Conservation (phyloP, 2,329 filamentous ascomycete species). For the Xylaria hypoxylon region DNA sequence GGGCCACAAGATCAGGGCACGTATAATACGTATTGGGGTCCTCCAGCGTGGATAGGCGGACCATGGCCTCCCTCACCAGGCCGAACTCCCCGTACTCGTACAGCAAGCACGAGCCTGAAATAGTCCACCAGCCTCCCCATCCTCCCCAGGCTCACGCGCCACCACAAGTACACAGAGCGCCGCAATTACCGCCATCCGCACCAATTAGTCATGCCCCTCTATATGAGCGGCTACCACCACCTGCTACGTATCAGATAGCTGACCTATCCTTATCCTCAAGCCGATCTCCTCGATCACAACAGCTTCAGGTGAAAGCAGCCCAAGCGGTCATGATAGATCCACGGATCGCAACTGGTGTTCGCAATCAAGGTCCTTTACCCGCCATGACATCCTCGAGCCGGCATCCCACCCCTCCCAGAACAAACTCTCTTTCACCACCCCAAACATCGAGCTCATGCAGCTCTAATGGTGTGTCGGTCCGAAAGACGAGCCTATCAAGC, state of each 20-base stretch:
- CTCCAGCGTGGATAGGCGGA: constrained; percentile 51
- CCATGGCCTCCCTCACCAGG: constrained; percentile 56
- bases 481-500: constrained; percentile 62
- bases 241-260: constrained; percentile 46
- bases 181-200: constrained; percentile 31
- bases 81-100: constrained; percentile 52
- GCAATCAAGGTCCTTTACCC: constrained; percentile 60
- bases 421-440: constrained; percentile 62
- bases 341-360: constrained; percentile 51
- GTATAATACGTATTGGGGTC: constrained; percentile 54
- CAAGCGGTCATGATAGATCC: constrained; percentile 58
- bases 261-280: constrained; percentile 45
- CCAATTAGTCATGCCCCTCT: constrained; percentile 41
- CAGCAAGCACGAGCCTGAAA: constrained; percentile 47
- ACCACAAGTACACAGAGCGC: constrained; percentile 37
- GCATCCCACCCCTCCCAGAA: constrained; percentile 58
- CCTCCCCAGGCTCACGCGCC: constrained; percentile 38
- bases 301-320: constrained; percentile 57
- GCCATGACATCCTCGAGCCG: constrained; percentile 51
- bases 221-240: constrained; percentile 45
- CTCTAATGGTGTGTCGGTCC: constrained; percentile 40
- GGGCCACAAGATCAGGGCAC: constrained; percentile 49
- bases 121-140: constrained; percentile 47
- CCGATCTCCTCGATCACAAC: constrained; percentile 58
- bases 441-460: constrained; percentile 55